These are phyloP conservation scores for Sporobolomyces roseus DNA, from an alignment of 768 basidiomycete species.

Conservation along the genomic window DNA sequence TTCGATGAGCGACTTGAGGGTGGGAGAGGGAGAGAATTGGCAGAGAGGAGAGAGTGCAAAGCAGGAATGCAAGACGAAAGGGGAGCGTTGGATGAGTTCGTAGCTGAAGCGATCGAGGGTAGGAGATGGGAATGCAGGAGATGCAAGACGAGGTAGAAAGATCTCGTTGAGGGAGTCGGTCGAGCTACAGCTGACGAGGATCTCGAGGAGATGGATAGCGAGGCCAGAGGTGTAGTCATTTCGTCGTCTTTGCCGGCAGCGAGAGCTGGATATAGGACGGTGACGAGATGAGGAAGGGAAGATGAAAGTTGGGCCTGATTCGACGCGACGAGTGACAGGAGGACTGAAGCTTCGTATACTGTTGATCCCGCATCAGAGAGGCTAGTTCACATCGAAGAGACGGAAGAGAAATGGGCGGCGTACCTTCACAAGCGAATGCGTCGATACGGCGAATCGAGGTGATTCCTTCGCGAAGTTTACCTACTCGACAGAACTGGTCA, in stretches of 20 bases:
- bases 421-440: constrained; percentile 31
- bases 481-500: not conserved
- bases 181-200: not conserved
- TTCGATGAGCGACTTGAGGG: not conserved
- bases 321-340: constrained; percentile 21
- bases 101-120: not conserved
- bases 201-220: not conserved
- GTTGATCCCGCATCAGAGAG: not conserved
- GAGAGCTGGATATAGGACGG: constrained; percentile 16
- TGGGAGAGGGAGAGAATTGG: not conserved
- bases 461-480: constrained; percentile 39
- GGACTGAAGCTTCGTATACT: constrained; percentile 32
- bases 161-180: not conserved
- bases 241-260: no score
- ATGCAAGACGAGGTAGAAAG: constrained; percentile 21
- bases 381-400: no score
- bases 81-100: not conserved
- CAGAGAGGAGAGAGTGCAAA: not conserved
- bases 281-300: constrained; percentile 34
- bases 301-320: constrained; percentile 33
- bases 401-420: not conserved
- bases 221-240: not conserved
- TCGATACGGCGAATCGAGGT: constrained; percentile 26
- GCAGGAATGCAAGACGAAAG: constrained; percentile 11
- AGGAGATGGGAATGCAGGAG: constrained; percentile 26